Base-by-base conservation (phyloP, 164 flowering plant species). In the Stephania cephalantha region DNA sequence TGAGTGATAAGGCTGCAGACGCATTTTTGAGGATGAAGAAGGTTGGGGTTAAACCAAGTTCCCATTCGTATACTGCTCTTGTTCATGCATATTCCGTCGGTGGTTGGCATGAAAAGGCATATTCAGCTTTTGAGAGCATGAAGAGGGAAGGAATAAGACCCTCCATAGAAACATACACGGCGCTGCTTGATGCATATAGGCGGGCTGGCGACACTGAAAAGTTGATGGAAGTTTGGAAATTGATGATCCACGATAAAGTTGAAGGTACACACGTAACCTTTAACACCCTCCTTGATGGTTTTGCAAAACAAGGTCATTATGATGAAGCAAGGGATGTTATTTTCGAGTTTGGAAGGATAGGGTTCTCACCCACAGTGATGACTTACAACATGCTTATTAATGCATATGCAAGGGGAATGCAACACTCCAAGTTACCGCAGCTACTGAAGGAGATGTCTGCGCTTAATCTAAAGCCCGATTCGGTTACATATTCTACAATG, bases 401-500 rank as follows among this genome's bases (percentile, higher is more conserved):
- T 84, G 97, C 97, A 46, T 91, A 93, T 84, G 99, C 95, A 52
- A 84, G 97, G 64, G 99, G 97, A 79, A 97, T 95, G 70, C 93
- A 89, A 79, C 87, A 90, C 73, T 82, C 82, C 17, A 93, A 87
- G 85, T 68, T 95, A 83, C 97, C 99, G 6, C 91, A 91, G 74
- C 88, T 93, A 46, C 79, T 93, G 83, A 89, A 90, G 68, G 99
- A 95, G 81, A 95, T 95, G 99, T 83, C 87, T 22, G 82, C 81
- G 74, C 89, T 89, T 25, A 82, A 85, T 71, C 78, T 95, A 78
- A 88, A 90, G 78, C 99, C 99, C 22, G 96, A 95, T 81, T 88
- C 94, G 4, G n/a, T 87, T 46, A 93, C 97, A 9, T 93, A 85
- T 71, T 86, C 89, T 22, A 93, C 97, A 63, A 93, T 95, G 88